phyloP scores from a whole-genome alignment of 768 basidiomycete species.

The Suillus subluteus region DNA sequence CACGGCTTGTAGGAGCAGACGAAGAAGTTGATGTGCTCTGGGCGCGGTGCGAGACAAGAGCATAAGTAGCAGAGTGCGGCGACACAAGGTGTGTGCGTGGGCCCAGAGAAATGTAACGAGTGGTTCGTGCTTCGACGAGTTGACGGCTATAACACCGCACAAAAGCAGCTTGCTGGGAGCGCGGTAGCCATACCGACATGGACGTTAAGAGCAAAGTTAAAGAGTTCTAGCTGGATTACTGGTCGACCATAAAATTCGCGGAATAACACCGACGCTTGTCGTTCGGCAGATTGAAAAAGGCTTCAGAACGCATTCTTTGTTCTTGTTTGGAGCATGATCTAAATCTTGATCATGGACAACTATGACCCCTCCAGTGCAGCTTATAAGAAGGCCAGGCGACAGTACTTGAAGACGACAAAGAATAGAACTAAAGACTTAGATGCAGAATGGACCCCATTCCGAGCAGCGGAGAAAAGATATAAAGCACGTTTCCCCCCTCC shows the following conservation, averaged over 20 bases:
- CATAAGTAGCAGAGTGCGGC: conserved; percentile 22
- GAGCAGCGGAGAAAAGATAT: conserved; percentile 78
- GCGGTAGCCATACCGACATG: conserved; percentile 84
- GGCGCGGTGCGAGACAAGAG: conserved; percentile 30
- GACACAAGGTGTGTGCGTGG: conserved; percentile 19
- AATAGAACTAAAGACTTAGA: conserved; percentile 50
- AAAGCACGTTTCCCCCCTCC: conserved; percentile 81
- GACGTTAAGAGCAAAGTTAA: conserved; percentile 1
- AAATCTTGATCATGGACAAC: conserved; percentile 21
- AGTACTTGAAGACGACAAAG: conserved; percentile 61
- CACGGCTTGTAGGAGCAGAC: conserved; percentile 15
- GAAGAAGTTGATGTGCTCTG: conserved; percentile 40
- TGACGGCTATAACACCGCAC: conserved; percentile 37
- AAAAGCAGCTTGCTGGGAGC: conserved; percentile 48
- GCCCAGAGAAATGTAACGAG: conserved; percentile 22
- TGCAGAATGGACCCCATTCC: conserved; percentile 73
- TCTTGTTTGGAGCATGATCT: conserved; percentile 28
- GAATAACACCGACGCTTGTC: conserved; percentile 6
- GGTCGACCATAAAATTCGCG: conserved; percentile 16
- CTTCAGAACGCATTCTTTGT: conserved; percentile 21
- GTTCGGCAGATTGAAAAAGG: conserved; percentile 13
- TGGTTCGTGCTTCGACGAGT: conserved; percentile 27
- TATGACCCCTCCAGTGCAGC: conserved; percentile 52
- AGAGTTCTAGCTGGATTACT: conserved; percentile 8
- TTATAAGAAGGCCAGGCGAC: conserved; percentile 63